Conservation (phyloP, 1,284 basidiomycete genomes). For the Cronartium quercuum region DNA sequence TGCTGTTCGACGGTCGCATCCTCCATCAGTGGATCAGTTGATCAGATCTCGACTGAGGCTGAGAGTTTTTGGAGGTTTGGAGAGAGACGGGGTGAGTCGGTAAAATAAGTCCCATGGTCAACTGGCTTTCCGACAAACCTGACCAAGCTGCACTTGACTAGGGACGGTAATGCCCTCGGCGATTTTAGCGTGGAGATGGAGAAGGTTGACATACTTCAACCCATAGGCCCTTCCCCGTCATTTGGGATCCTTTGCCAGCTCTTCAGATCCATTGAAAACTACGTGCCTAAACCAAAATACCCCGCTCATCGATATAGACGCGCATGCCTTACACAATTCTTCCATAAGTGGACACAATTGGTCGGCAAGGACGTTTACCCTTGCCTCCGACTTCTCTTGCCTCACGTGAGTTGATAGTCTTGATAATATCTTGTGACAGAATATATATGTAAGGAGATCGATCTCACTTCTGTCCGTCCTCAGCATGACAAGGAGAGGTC, state of each 20-base stretch:
- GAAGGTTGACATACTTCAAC: constrained; percentile 33
- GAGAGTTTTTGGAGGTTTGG: no score
- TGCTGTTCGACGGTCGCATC: no score
- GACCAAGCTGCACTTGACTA: no score
- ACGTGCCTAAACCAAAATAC: constrained; percentile 15
- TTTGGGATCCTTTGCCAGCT: constrained; percentile 50
- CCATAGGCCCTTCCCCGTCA: constrained; percentile 49
- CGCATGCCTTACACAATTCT: constrained; percentile 33
- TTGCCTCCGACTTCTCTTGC: constrained; percentile 52
- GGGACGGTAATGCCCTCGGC: no score
- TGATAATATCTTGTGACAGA: not conserved
- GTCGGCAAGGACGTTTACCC: constrained; percentile 54
- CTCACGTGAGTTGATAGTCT: constrained; percentile 50
- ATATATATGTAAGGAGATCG: not conserved
- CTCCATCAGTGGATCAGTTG: no score
- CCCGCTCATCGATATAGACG: constrained; percentile 34
- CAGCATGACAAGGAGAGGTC: constrained; percentile 85
- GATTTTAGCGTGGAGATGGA: no score
- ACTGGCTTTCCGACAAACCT: no score
- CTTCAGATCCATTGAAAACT: constrained; percentile 45
- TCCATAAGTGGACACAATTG: constrained; percentile 50
- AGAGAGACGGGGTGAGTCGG: no score
- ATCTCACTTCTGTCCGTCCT: not conserved
- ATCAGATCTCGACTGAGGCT: no score
- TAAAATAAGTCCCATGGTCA: no score